These are phyloP conservation scores for Tilletiopsis washingtonensis DNA, from an alignment of 1,284 basidiomycete species.

Conservation along the genomic window DNA sequence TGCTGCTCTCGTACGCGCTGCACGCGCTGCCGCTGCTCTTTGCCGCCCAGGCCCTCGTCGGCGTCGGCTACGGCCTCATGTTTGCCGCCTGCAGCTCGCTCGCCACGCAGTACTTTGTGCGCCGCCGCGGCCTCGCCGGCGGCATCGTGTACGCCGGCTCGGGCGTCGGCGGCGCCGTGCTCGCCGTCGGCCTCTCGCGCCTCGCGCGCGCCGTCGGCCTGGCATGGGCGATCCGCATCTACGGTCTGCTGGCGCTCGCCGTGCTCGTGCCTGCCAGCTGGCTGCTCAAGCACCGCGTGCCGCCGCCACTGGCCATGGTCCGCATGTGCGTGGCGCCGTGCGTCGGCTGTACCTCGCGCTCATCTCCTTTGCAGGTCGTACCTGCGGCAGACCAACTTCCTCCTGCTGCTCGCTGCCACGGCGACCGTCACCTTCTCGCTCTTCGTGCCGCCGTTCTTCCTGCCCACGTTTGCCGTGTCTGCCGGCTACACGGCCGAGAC, in stretches of 20 bases:
- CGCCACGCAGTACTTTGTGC: conserved; percentile 40
- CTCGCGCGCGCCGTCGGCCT: conserved; percentile 27
- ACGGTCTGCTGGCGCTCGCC: conserved; percentile 15
- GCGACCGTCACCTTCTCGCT: conserved; percentile 46
- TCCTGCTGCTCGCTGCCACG: conserved; percentile 36
- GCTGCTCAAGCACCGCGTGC: conserved; percentile 10
- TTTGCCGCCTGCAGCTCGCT: conserved; percentile 23
- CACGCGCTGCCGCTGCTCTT: conserved; percentile 11
- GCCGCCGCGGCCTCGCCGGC: conserved; percentile 37
- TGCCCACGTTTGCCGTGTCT: conserved; percentile 45
- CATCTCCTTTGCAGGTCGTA: conserved; percentile 17
- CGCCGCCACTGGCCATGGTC: background rate
- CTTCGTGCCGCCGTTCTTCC: conserved; percentile 48
- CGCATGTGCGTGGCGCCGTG: background rate
- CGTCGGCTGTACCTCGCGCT: background rate
- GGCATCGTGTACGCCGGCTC: conserved; percentile 45
- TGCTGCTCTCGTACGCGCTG: conserved; percentile 30
- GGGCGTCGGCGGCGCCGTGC: conserved; percentile 44
- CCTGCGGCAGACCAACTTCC: conserved; percentile 32
- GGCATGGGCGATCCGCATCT: conserved; percentile 34
- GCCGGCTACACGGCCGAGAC: conserved; percentile 31
- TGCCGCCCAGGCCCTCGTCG: conserved; percentile 14
- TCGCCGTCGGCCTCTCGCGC: conserved; percentile 31
- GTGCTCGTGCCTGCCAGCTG: conserved; percentile 11
- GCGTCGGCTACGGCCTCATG: conserved; percentile 17